Conservation (phyloP, 768 basidiomycete species). For the Pisolithus orientalis region DNA sequence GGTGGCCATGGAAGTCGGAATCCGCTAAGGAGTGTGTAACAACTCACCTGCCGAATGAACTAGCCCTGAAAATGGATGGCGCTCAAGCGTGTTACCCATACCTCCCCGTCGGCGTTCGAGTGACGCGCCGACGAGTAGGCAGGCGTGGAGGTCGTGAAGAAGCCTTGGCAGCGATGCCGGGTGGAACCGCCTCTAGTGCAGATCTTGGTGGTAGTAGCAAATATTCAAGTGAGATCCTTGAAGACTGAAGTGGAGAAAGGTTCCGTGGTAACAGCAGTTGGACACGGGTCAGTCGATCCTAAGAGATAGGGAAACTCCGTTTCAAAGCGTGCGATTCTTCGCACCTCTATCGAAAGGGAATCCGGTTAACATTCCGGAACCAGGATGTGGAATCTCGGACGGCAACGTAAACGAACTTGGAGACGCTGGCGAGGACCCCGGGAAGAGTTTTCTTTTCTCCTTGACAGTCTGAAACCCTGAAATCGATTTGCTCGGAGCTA, state of each 20-base stretch:
- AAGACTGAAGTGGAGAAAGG: no score
- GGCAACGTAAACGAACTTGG: conserved; percentile 64
- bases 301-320: no score
- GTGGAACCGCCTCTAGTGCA: no score
- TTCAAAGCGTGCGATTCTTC: no score
- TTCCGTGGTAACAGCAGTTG: no score
- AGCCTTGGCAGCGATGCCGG: no score
- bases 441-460: conserved; percentile 78
- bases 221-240: conserved; percentile 70
- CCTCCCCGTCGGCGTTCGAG: conserved; percentile 70
- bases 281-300: no score
- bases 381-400: conserved; percentile 62
- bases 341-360: conserved; percentile 48
- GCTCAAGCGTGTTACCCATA: conserved; percentile 37
- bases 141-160: conserved; percentile 23
- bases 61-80: no score
- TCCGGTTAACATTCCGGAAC: conserved; percentile 75
- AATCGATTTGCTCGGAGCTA: conserved; percentile 57
- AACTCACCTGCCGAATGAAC: no score
- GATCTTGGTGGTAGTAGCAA: no score
- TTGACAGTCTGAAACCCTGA: conserved; percentile 69
- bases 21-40: no score
- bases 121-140: conserved; percentile 71
- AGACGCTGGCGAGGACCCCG: conserved; percentile 58
- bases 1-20: no score